Percentiles rank a stretch among this genome's conserved stretches.
Evolutionary conservation across 306 rosid species (phyloP).

Genomic region (Styphnolobium japonicum): DNA sequence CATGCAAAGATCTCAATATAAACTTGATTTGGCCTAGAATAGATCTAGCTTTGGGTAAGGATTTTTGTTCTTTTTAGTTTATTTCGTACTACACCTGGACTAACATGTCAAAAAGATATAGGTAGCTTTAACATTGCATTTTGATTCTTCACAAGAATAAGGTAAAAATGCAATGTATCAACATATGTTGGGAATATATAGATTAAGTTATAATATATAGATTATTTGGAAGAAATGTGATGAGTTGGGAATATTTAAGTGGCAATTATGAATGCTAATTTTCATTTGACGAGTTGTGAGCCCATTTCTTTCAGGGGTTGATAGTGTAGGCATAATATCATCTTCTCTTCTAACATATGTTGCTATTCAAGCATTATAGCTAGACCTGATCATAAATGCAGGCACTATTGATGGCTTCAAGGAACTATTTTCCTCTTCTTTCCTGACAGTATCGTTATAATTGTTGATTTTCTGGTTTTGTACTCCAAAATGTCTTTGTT

Average conservation of each 20-base stretch:
- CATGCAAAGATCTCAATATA: conserved; percentile 61
- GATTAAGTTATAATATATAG: neutral
- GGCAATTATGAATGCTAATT: neutral
- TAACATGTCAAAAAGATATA: neutral
- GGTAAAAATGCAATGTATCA: neutral
- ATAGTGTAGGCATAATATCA: conserved; percentile 81
- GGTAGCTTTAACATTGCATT: neutral
- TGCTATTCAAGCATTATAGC: conserved; percentile 76
- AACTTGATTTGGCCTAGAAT: conserved; percentile 86
- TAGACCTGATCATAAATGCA: conserved; percentile 89
- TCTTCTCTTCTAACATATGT: conserved; percentile 88
- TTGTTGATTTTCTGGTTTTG: neutral
- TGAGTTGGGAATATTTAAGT: neutral
- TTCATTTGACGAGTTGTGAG: conserved; percentile 12
- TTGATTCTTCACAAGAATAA: neutral
- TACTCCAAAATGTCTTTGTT: neutral
- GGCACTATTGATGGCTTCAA: conserved; percentile 98
- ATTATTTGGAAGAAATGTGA: neutral
- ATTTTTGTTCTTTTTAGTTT: conserved; percentile 5
- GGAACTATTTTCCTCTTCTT: conserved; percentile 14
- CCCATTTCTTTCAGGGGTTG: conserved; percentile 77
- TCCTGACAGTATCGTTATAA: neutral
- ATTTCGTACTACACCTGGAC: neutral
- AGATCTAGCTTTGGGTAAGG: conserved; percentile 67
- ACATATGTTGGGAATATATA: too few species aligned